These are phyloP conservation scores for Cystofilobasidium bisporidii DNA, from an alignment of 768 basidiomycete genomes.

Conservation along the genomic window DNA sequence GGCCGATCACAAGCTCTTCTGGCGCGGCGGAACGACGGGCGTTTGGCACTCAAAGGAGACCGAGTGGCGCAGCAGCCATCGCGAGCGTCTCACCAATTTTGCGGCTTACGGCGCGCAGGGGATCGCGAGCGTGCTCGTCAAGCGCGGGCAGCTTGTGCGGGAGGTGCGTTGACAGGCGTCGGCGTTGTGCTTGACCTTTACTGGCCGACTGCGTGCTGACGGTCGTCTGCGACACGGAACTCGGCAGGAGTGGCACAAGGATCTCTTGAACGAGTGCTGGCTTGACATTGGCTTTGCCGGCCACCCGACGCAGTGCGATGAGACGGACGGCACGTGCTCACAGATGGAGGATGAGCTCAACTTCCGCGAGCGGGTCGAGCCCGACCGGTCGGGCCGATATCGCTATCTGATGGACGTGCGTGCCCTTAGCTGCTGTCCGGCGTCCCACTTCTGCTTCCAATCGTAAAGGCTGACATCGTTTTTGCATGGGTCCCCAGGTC, in stretches of 20 bases:
- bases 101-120: neutral
- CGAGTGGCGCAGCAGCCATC: slow-evolving; percentile 14
- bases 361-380: neutral
- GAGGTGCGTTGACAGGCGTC: slow-evolving; percentile 12
- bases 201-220: too few species aligned
- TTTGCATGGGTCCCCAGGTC: neutral
- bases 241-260: neutral
- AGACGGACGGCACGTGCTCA: slow-evolving; percentile 20
- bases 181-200: too few species aligned
- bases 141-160: neutral
- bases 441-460: too few species aligned
- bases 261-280: slow-evolving; percentile 14
- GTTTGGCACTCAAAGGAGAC: slow-evolving; percentile 12
- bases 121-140: neutral
- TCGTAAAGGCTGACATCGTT: too few species aligned
- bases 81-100: slow-evolving; percentile 8
- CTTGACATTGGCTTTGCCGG: slow-evolving; percentile 23
- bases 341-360: slow-evolving; percentile 21
- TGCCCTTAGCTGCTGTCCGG: neutral
- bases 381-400: slow-evolving; percentile 3
- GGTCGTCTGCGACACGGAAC: too few species aligned
- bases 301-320: slow-evolving; percentile 12
- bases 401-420: slow-evolving; percentile 21
- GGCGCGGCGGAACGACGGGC: slow-evolving; percentile 23
- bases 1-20: slow-evolving; percentile 20